Evolutionary conservation across 108 stramenopile genomes (phyloP).

Genomic region (Mediolabrus comicus): DNA sequence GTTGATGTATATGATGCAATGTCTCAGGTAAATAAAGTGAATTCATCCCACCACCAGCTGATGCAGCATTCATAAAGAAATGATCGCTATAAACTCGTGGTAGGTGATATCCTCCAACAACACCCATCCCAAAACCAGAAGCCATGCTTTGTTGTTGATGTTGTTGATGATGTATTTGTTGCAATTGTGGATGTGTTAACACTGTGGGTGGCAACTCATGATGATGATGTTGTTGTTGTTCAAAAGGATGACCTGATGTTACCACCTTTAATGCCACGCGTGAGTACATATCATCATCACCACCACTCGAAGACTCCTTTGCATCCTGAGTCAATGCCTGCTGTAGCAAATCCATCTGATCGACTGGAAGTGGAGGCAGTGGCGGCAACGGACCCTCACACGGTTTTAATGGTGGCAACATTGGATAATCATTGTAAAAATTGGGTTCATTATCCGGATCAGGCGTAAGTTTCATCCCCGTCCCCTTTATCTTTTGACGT

Average conservation of each 20-base stretch:
- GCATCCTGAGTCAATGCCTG: not conserved
- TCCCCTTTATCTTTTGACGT: slow-evolving; percentile 61
- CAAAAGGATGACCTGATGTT: not conserved
- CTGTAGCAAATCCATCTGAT: slow-evolving; percentile 2
- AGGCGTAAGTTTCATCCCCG: slow-evolving; percentile 56
- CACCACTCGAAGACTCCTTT: not conserved
- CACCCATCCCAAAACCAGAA: not conserved
- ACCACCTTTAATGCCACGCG: not conserved
- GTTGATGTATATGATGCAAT: not conserved
- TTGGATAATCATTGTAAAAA: slow-evolving; percentile 38
- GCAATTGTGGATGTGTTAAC: not conserved
- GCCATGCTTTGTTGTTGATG: not conserved
- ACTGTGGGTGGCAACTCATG: not conserved
- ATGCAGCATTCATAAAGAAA: not conserved
- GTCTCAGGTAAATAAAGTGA: not conserved
- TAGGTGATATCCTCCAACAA: not conserved
- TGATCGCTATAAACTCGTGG: too few species aligned
- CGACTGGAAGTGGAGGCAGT: slow-evolving; percentile 26
- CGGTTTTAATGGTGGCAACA: slow-evolving; percentile 13
- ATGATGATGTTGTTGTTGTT: too few species aligned
- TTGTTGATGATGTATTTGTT: not conserved
- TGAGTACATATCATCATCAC: too few species aligned
- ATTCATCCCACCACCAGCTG: not conserved
- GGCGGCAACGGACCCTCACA: slow-evolving; percentile 11
- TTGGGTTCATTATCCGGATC: slow-evolving; percentile 53